These are phyloP conservation scores for Nemania bipapillata DNA, from an alignment of 2,329 filamentous ascomycete species.

Conservation along the genomic window DNA sequence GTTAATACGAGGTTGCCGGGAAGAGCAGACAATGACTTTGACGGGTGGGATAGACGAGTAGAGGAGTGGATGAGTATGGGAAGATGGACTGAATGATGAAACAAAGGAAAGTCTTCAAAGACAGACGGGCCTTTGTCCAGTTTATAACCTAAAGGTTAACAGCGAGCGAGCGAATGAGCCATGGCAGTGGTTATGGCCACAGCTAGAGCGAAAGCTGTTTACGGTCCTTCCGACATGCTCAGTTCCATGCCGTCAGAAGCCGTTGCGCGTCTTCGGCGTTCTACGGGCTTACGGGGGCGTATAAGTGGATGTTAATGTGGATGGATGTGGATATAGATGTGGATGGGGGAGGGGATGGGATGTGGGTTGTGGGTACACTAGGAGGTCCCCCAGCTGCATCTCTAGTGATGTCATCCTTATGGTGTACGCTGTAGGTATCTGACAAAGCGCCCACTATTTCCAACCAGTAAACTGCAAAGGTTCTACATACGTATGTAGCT, in stretches of 20 bases:
- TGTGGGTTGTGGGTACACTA: no score
- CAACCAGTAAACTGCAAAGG: no score
- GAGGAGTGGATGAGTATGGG: neutral
- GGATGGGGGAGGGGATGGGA: no score
- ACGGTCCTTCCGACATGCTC: neutral
- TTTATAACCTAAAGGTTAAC: constrained; percentile 27
- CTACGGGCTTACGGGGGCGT: constrained; percentile 20
- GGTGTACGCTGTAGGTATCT: no score
- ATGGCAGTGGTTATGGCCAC: no score
- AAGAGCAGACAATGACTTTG: neutral
- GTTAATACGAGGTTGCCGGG: neutral
- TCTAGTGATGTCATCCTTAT: constrained; percentile 38
- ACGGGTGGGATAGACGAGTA: neutral
- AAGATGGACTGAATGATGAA: neutral
- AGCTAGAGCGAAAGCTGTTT: neutral
- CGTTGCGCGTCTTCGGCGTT: constrained; percentile 22
- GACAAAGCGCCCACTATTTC: constrained; percentile 32
- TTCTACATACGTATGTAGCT: no score
- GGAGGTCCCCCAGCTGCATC: constrained; percentile 20
- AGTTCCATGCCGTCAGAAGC: neutral
- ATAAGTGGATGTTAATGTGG: constrained; percentile 48
- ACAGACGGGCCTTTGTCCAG: constrained; percentile 8
- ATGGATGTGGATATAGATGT: constrained; percentile 30
- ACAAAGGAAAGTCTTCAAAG: neutral
- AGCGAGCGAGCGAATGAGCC: no score